Conservation (phyloP, 2,329 filamentous ascomycete genomes). For the Cladosporium sp. region DNA sequence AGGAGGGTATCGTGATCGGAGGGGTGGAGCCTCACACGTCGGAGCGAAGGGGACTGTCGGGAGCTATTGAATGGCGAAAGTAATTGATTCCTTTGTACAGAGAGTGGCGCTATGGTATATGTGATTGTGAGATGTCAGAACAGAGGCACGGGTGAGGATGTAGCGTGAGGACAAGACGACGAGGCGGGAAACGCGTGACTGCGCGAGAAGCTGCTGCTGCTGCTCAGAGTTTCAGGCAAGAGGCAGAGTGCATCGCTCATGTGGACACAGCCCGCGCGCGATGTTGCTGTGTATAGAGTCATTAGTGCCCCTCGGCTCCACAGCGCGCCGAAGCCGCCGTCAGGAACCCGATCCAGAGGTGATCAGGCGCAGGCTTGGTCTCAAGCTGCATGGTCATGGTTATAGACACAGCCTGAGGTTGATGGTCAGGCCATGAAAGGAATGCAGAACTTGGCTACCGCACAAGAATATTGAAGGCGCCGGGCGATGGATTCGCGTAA, state of each 20-base stretch:
- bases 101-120: not conserved
- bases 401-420: too few species aligned
- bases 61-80: not conserved
- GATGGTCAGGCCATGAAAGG: too few species aligned
- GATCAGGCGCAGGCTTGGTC: too few species aligned
- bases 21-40: not conserved
- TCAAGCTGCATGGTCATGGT: too few species aligned
- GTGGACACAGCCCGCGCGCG: conserved; percentile 6
- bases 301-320: conserved; percentile 2
- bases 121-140: conserved; percentile 6
- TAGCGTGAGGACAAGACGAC: not conserved
- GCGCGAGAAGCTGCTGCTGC: not conserved
- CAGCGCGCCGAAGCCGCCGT: not conserved
- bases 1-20: conserved; percentile 7
- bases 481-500: too few species aligned
- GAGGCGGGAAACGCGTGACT: not conserved
- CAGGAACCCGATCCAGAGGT: too few species aligned
- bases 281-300: too few species aligned
- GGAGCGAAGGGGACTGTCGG: not conserved
- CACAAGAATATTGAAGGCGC: too few species aligned
- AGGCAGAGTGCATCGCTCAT: not conserved
- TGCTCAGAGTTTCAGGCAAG: not conserved
- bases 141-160: conserved; percentile 8
- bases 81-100: conserved; percentile 9
- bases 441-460: too few species aligned